These are phyloP conservation scores for Cystobasidium ongulense DNA, from an alignment of 768 basidiomycete genomes.

Conservation along the genomic window DNA sequence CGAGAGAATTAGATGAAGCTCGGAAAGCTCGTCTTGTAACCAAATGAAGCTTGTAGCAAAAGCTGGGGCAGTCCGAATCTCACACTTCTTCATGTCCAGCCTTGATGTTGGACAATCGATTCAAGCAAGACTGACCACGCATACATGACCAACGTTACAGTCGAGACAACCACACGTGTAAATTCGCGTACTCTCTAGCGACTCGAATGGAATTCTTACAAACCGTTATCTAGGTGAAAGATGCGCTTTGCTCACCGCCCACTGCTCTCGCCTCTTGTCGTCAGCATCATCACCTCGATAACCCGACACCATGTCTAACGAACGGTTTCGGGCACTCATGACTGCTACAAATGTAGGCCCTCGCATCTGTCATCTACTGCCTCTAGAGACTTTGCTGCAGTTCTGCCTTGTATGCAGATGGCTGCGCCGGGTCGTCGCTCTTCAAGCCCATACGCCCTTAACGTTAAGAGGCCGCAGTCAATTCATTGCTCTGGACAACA, in stretches of 20 bases:
- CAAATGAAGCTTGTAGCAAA: neutral
- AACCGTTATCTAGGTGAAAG: neutral
- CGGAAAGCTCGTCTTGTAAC: slow-evolving; percentile 27
- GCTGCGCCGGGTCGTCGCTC: neutral
- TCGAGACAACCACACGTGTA: too few species aligned
- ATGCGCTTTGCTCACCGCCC: too few species aligned
- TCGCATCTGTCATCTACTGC: neutral
- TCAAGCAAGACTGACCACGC: too few species aligned
- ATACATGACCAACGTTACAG: too few species aligned
- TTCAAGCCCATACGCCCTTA: neutral
- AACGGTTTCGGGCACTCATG: neutral
- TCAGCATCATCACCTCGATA: neutral
- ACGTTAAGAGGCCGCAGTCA: neutral
- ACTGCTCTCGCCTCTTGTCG: neutral
- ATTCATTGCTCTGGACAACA: neutral
- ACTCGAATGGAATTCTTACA: neutral
- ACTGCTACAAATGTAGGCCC: neutral
- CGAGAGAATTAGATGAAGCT: slow-evolving; percentile 39
- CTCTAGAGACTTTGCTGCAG: neutral
- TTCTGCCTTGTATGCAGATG: neutral
- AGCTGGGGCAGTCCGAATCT: too few species aligned
- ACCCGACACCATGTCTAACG: too few species aligned
- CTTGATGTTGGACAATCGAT: too few species aligned
- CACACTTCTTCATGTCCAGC: too few species aligned
- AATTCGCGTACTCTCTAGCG: neutral